These are phyloP conservation scores for Globisporangium spinosum DNA, from an alignment of 352 stramenopile genomes.

Conservation along the genomic window DNA sequence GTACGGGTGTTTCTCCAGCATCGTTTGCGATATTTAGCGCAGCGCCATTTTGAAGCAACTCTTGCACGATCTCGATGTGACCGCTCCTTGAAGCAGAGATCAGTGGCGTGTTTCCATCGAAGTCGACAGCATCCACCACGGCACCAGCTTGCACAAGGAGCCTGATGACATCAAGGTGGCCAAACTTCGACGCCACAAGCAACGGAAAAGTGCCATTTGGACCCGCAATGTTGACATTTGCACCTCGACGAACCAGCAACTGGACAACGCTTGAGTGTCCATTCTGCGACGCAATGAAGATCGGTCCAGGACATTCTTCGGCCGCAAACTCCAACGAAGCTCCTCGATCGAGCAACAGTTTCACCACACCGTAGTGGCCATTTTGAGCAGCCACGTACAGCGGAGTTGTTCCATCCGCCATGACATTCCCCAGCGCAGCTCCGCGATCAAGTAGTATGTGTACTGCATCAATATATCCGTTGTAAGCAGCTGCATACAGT, in stretches of 20 bases:
- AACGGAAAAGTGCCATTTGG: background rate
- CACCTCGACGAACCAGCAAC: background rate
- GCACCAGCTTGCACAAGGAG: background rate
- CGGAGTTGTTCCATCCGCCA: background rate
- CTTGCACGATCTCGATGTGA: background rate
- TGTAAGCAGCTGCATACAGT: constrained; percentile 11
- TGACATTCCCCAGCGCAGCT: background rate
- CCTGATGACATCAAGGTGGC: background rate
- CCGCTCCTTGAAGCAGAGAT: constrained; percentile 7
- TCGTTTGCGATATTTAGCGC: background rate
- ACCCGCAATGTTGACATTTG: background rate
- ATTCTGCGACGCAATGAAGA: constrained; percentile 9
- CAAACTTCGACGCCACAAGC: constrained; percentile 2
- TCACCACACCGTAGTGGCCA: background rate
- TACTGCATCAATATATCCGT: background rate
- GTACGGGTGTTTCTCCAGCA: constrained; percentile 2
- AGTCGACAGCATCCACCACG: background rate
- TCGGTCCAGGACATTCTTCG: background rate
- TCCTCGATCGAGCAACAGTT: constrained; percentile 7
- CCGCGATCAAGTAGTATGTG: background rate
- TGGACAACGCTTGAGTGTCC: background rate
- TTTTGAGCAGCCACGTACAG: constrained; percentile 4
- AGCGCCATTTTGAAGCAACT: background rate
- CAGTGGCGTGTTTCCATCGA: constrained; percentile 1
- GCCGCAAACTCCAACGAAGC: constrained; percentile 3